These are phyloP conservation scores for Blastobotrys proliferans DNA, from an alignment of 1,139 yeast species.

Conservation along the genomic window DNA sequence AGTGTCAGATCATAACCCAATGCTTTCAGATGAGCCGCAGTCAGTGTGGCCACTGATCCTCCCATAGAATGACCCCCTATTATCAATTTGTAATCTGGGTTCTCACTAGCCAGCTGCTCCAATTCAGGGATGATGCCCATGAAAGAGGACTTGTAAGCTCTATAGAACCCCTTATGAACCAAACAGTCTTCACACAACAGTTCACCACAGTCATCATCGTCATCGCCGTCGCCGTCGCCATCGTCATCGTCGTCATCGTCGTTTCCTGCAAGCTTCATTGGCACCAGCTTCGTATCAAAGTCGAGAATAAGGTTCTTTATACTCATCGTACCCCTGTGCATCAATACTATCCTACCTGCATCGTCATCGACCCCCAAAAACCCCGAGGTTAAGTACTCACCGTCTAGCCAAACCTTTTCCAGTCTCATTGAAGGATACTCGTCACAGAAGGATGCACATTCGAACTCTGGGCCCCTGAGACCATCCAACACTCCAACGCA, in stretches of 20 bases:
- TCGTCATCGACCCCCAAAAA: constrained; percentile 8
- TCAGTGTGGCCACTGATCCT: constrained; percentile 9
- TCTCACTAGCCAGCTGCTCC: not conserved
- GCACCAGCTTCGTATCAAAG: constrained; percentile 2
- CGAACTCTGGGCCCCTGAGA: constrained; percentile 8
- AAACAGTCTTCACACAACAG: not conserved
- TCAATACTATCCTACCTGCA: constrained; percentile 2
- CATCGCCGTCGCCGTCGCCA: not conserved
- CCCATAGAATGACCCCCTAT: constrained; percentile 13
- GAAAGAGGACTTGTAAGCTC: constrained; percentile 5
- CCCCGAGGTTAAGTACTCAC: constrained; percentile 8
- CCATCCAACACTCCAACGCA: constrained; percentile 10
- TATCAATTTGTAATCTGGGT: constrained; percentile 2
- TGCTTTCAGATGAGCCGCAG: constrained; percentile 10
- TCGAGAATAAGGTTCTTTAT: constrained; percentile 6
- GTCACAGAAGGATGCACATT: constrained; percentile 9
- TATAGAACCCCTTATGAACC: constrained; percentile 11
- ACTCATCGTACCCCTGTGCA: constrained; percentile 13
- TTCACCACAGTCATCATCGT: not conserved
- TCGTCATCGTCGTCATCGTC: not conserved
- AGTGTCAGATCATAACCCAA: not conserved
- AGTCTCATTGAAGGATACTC: constrained; percentile 6
- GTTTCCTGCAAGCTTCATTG: not conserved
- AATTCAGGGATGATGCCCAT: not conserved
- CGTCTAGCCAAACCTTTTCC: constrained; percentile 11